Conservation (phyloP, 495 filamentous ascomycete genomes). For the Talaromyces wortmannii region DNA sequence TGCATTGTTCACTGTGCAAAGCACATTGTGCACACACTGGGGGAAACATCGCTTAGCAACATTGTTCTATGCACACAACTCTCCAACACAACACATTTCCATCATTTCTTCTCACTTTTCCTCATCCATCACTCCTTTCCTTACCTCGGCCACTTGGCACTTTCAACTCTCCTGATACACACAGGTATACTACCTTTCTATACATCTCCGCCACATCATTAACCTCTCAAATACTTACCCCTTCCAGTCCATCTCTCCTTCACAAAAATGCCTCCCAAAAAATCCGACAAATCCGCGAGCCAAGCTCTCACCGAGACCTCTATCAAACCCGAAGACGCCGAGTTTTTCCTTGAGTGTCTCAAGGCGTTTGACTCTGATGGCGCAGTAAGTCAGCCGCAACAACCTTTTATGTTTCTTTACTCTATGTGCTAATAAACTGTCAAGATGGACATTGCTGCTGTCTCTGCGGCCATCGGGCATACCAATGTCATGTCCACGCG, state of each 20-base stretch:
- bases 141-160: no score
- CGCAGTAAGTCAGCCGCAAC: neutral
- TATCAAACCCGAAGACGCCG: neutral
- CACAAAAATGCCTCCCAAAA: constrained; percentile 1
- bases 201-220: no score
- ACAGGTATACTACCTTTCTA: no score
- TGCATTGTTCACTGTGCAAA: no score
- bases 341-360: neutral
- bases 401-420: neutral
- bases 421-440: neutral
- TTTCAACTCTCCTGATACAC: no score
- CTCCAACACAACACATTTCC: no score
- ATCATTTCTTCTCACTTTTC: no score
- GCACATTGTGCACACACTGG: no score
- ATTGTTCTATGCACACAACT: no score
- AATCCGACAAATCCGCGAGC: neutral
- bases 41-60: no score
- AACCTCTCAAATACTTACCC: neutral
- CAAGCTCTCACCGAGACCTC: neutral
- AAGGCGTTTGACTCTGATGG: neutral
- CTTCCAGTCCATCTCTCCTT: neutral
- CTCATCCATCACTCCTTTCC: no score
- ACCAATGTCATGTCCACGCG: neutral
- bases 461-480: neutral
- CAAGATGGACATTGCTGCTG: neutral